Conservation (phyloP, 1,139 yeast genomes). For the Wickerhamomyces sp. region DNA sequence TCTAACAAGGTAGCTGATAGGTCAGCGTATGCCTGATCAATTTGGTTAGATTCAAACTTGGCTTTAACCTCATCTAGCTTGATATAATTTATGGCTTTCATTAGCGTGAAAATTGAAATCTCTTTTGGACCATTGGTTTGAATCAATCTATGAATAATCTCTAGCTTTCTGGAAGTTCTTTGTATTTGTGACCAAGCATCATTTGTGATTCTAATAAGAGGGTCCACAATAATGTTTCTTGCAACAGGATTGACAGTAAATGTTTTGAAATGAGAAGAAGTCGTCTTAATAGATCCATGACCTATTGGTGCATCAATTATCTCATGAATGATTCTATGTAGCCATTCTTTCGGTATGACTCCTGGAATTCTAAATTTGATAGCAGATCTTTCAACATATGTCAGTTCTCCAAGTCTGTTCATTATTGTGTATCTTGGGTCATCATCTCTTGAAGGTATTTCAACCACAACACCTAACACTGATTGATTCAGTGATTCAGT, state of each 20-base stretch:
- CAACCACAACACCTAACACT: slow-evolving; percentile 39
- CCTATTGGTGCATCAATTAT: slow-evolving; percentile 27
- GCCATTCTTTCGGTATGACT: slow-evolving; percentile 40
- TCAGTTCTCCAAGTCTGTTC: slow-evolving; percentile 51
- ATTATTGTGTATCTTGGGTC: slow-evolving; percentile 53
- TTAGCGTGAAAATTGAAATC: slow-evolving; percentile 46
- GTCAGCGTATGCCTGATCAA: slow-evolving; percentile 22
- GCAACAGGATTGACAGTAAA: slow-evolving; percentile 25
- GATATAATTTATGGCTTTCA: slow-evolving; percentile 30
- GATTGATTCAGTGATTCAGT: slow-evolving; percentile 29
- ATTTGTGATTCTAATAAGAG: slow-evolving; percentile 23
- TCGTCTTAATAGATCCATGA: slow-evolving; percentile 26
- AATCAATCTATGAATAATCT: slow-evolving; percentile 47
- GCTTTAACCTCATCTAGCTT: slow-evolving; percentile 20
- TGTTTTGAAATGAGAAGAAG: slow-evolving; percentile 21
- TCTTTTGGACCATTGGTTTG: slow-evolving; percentile 47
- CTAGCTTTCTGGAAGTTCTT: slow-evolving; percentile 38
- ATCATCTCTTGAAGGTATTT: slow-evolving; percentile 34
- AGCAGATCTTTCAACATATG: slow-evolving; percentile 41
- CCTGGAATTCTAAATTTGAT: slow-evolving; percentile 53
- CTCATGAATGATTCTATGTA: slow-evolving; percentile 27
- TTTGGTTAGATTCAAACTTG: slow-evolving; percentile 3
- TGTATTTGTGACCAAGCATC: slow-evolving; percentile 34
- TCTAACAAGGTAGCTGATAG: slow-evolving; percentile 10
- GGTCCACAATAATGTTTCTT: slow-evolving; percentile 20